Base-by-base conservation (phyloP, 805 yeast genomes). In the Barnettozyma vustinii region DNA sequence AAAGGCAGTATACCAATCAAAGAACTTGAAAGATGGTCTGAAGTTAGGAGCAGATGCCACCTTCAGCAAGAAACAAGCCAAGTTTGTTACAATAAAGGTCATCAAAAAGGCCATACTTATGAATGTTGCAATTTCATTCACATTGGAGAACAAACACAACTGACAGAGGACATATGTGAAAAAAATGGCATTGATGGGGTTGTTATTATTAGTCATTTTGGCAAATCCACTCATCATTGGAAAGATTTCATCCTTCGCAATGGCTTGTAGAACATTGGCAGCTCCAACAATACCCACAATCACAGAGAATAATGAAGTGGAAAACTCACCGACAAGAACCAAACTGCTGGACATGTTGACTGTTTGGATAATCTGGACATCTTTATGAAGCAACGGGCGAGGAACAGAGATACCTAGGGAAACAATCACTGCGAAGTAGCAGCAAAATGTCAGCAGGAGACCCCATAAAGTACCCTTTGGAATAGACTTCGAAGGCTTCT, bases 11-110 rank as follows among this genome's bases (percentile, higher is more conserved):
- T 77, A 73, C 43, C 90, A 76, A 58, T 81, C 84, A 70, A 94
- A 94, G 60, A 83, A 94, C 50, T 79, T 83, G 74, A 94, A 94
- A 3, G 96, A 87, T 4, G 99, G 99, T 60, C 99, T 74, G 68
- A 94, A 94, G 64, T 95, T 94, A n/a, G 99, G 99, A 5, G 99
- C 99, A 1, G 96, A 80, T 0, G 97, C 92, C 5, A 94, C 69
- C 54, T 84, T 85, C 56, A 94, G 73, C 46, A 94, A 67, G 62
- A 92, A 90, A 64, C 99, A 95, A 2, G 99, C 98, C 53, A 92
- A 66, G 60, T 94, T 94, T 33, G 96, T 90, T 2, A 92, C 96
- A 43, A 92, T 84, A 60, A 94, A 94, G 0, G 99, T 94, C 94
- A 92, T 87, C 46, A 94, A 72, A 60, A 90, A 92, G 0, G 99